Evolutionary conservation across 495 filamentous ascomycete species (phyloP).

Genomic region (Aspergillus indologenus): DNA sequence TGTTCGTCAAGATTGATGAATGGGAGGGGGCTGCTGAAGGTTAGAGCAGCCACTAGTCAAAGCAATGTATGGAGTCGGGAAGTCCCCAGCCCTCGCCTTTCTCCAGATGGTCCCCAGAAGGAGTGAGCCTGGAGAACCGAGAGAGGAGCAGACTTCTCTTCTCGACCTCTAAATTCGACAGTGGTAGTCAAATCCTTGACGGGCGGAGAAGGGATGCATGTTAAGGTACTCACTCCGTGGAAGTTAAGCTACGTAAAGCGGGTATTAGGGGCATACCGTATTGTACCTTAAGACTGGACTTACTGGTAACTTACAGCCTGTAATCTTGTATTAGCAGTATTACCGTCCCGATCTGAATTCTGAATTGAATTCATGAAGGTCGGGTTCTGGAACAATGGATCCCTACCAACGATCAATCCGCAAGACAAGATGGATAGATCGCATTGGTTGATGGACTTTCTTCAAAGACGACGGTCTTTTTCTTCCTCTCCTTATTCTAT

Average conservation of each 20-base stretch:
- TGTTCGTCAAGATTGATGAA: constrained; percentile 12
- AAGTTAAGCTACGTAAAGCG: background rate
- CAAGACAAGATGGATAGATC: background rate
- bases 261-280: background rate
- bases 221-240: too few species aligned
- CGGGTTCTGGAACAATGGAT: constrained; percentile 16
- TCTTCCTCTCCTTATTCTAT: background rate
- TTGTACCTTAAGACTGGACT: background rate
- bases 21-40: constrained; percentile 11
- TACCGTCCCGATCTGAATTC: background rate
- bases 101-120: too few species aligned
- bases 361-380: constrained; percentile 4
- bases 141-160: too few species aligned
- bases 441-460: background rate
- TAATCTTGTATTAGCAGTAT: background rate
- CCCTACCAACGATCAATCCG: constrained; percentile 12
- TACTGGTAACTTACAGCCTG: background rate
- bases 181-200: background rate
- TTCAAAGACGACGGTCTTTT: background rate
- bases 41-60: constrained; percentile 24
- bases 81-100: too few species aligned
- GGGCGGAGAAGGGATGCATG: background rate
- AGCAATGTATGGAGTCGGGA: constrained; percentile 10
- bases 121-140: too few species aligned
- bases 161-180: constrained; percentile 5